These are phyloP conservation scores for Dothideomycetes sp. DNA, from an alignment of 2,329 filamentous ascomycete species.

Conservation along the genomic window DNA sequence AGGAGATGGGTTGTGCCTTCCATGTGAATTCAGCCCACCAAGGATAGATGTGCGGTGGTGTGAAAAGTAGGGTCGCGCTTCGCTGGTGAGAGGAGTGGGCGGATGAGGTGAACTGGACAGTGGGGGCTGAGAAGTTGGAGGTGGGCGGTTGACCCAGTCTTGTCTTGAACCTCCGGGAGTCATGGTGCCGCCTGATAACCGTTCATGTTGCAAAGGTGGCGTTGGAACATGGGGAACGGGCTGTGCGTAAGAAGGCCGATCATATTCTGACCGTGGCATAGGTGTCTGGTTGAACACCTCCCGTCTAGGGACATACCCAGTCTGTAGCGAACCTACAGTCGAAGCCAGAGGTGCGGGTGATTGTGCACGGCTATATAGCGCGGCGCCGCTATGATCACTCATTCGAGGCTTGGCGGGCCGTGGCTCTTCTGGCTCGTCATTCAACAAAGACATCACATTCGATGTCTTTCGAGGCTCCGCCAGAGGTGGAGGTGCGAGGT, in stretches of 20 bases:
- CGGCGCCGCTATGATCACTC: conserved; percentile 15
- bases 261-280: conserved; percentile 7
- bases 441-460: conserved; percentile 23
- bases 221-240: conserved; percentile 5
- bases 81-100: conserved; percentile 16
- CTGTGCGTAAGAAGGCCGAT: conserved; percentile 6
- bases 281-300: conserved; percentile 10
- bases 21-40: conserved; percentile 16
- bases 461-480: conserved; percentile 25
- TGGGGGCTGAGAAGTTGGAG: conserved; percentile 9
- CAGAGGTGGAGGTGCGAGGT: conserved; percentile 12
- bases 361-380: conserved; percentile 9
- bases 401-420: conserved; percentile 17
- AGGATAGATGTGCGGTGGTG: conserved; percentile 17
- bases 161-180: conserved; percentile 13
- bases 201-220: conserved; percentile 6
- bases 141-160: conserved; percentile 15
- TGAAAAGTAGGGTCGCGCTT: conserved; percentile 18
- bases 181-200: conserved; percentile 7
- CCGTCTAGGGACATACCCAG: conserved; percentile 1
- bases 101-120: conserved; percentile 15
- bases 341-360: conserved; percentile 9
- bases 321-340: conserved; percentile 3
- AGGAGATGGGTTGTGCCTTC: conserved; percentile 22
- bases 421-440: conserved; percentile 22